A percentile compares a stretch with the other conserved stretches of the same genome.
Evolutionary conservation across 2,329 filamentous ascomycete genomes (phyloP).

Genomic region (Colletotrichum aenigma): DNA sequence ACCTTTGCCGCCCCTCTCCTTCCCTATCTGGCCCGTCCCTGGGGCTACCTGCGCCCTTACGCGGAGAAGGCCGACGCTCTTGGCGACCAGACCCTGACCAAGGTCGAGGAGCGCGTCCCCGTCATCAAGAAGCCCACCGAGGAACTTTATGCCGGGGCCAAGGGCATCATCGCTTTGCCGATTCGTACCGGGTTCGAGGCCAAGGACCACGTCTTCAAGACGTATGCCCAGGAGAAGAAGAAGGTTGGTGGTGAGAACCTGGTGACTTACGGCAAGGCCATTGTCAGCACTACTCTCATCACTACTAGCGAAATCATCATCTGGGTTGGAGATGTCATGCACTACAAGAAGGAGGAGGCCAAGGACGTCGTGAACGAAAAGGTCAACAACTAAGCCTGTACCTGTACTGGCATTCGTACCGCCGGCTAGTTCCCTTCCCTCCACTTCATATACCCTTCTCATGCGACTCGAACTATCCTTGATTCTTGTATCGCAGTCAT

Average conservation of each 20-base stretch:
- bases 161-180: conserved; percentile 65
- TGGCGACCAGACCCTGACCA: conserved; percentile 72
- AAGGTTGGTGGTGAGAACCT: conserved; percentile 68
- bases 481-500: conserved; percentile 3
- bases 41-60: conserved; percentile 84
- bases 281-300: conserved; percentile 69
- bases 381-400: conserved; percentile 42
- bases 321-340: conserved; percentile 64
- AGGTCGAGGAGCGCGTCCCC: conserved; percentile 74
- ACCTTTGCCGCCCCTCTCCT: conserved; percentile 79
- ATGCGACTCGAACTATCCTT: not conserved
- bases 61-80: conserved; percentile 80
- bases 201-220: conserved; percentile 63
- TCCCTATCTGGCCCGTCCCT: conserved; percentile 79
- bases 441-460: conserved; percentile 14
- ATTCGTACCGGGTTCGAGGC: conserved; percentile 65
- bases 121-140: conserved; percentile 76
- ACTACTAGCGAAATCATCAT: conserved; percentile 68
- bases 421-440: not conserved
- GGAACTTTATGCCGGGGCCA: conserved; percentile 70
- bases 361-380: conserved; percentile 61
- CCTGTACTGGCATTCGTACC: not conserved
- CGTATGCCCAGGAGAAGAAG: conserved; percentile 65
- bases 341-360: conserved; percentile 65
- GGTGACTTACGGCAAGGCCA: conserved; percentile 72